Evolutionary conservation across 2,329 filamentous ascomycete species (phyloP), one percentile per base, ranked within the genome.

Genomic region (Chaetomiaceae sp.): DNA sequence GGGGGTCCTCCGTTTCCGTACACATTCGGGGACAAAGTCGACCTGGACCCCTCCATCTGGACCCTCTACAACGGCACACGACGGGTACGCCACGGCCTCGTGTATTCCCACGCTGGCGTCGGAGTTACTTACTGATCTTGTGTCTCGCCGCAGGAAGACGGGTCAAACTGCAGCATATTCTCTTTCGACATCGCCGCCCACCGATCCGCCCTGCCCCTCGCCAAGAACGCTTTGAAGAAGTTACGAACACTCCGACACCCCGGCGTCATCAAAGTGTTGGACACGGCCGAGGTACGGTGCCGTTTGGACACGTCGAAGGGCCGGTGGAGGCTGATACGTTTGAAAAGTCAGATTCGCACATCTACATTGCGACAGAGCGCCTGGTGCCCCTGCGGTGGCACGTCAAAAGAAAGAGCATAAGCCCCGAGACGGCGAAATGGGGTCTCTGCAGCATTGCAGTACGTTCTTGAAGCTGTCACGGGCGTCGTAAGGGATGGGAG

Each of bases 381-480:
- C 76, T 99, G 9, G 84, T 85, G 11, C 94, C 94, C 3, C 74
- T 99, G 48, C 82, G 85, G 61, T 97, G 94, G 94, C 86, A 95
- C 64, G 85, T 95, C 42, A 90, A 87, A 73, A 79, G 92, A 62
- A 91, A 89, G 73, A 94, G 89, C 66, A 70, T 97, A 56, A 90
- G 84, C 55, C 85, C 90, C 36, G 94, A 97, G 74, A 97, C 92
- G 1, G 82, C 94, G 43, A 99, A 96, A 82, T 99, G 94, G 94
- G 94, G 94, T 0, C 72, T 99, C 36, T 88, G 90, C 69, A 89
- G 84, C 62, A 75, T 97, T 58, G 90, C 94, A 61, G 87, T 90
- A 78, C 40, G 75, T 55, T 20, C 16, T 14, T n/a, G 3, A 4
- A 20, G 18, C 8, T 18, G 5, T 1, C 18, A 10, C 20, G 2